phyloP scores from a whole-genome alignment of 768 basidiomycete species.

The Leccinum variicolor region DNA sequence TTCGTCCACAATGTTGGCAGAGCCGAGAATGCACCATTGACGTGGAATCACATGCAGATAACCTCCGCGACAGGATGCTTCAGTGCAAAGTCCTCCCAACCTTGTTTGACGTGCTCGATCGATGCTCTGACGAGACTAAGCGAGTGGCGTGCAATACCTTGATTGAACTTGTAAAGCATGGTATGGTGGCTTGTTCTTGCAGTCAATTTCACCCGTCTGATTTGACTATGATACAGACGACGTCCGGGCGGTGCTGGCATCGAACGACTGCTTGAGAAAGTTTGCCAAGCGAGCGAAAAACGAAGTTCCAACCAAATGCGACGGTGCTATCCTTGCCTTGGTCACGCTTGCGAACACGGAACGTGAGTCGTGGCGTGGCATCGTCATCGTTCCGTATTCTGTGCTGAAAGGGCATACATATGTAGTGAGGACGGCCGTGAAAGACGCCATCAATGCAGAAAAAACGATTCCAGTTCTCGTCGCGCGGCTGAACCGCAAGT shows the following conservation, averaged over 20 bases:
- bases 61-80: conserved; percentile 18
- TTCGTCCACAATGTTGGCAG: not conserved
- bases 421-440: conserved; percentile 9
- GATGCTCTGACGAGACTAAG: conserved; percentile 19
- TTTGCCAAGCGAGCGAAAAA: conserved; percentile 17
- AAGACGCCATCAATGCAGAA: conserved; percentile 9
- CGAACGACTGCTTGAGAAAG: conserved; percentile 6
- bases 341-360: conserved; percentile 9
- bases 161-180: conserved; percentile 13
- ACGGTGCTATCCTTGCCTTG: conserved; percentile 18
- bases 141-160: conserved; percentile 11
- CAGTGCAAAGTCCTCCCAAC: conserved; percentile 8
- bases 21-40: not conserved
- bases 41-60: conserved; percentile 6
- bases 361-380: not conserved
- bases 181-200: conserved; percentile 3
- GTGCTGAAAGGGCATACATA: not conserved
- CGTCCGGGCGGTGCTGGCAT: not conserved
- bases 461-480: conserved; percentile 18
- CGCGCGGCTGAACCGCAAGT: conserved; percentile 12
- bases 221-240: conserved; percentile 10
- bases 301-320: conserved; percentile 3
- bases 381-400: not conserved
- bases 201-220: not conserved
- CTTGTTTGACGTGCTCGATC: conserved; percentile 20